Percentiles rank a stretch among this genome's conserved stretches.
These are phyloP conservation scores for Crithidia mellificae DNA, from an alignment of 208 protist genomes.

Conservation along the genomic window DNA sequence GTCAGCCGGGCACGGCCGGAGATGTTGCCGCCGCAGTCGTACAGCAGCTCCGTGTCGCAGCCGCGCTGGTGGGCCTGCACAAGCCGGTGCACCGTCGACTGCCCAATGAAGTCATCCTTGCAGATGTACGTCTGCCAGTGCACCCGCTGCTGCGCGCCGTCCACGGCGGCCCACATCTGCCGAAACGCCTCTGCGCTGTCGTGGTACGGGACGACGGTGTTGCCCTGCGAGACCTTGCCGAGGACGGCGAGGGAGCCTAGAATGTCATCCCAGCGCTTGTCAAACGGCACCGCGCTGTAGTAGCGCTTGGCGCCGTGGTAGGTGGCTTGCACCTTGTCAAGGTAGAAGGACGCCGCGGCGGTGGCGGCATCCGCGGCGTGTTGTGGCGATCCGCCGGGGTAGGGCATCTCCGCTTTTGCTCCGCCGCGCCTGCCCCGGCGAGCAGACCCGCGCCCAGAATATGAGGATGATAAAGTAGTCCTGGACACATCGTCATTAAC, in stretches of 20 bases:
- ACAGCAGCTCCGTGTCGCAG: conserved; percentile 83
- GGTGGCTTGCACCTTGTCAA: conserved; percentile 31
- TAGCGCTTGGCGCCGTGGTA: conserved; percentile 32
- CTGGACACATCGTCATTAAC: no score
- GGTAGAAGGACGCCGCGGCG: conserved; percentile 29
- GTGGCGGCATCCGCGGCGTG: background rate
- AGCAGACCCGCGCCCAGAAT: no score
- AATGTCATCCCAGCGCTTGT: conserved; percentile 80
- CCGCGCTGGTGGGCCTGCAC: conserved; percentile 69
- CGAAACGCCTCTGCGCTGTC: conserved; percentile 83
- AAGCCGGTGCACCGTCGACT: conserved; percentile 67
- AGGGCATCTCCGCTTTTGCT: background rate
- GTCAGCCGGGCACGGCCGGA: conserved; percentile 74
- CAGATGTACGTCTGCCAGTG: conserved; percentile 94
- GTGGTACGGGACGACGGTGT: conserved; percentile 61
- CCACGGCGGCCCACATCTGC: conserved; percentile 87
- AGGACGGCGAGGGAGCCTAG: conserved; percentile 55
- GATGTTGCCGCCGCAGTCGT: conserved; percentile 92
- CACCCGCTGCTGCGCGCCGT: conserved; percentile 66
- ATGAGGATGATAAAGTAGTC: no score
- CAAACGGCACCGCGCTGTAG: conserved; percentile 55
- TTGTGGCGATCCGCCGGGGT: background rate
- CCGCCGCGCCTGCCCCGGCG: background rate
- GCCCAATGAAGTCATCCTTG: conserved; percentile 87
- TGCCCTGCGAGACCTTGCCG: conserved; percentile 65